Conservation (phyloP, 306 rosid genomes). For the Luffa aegyptiaca region DNA sequence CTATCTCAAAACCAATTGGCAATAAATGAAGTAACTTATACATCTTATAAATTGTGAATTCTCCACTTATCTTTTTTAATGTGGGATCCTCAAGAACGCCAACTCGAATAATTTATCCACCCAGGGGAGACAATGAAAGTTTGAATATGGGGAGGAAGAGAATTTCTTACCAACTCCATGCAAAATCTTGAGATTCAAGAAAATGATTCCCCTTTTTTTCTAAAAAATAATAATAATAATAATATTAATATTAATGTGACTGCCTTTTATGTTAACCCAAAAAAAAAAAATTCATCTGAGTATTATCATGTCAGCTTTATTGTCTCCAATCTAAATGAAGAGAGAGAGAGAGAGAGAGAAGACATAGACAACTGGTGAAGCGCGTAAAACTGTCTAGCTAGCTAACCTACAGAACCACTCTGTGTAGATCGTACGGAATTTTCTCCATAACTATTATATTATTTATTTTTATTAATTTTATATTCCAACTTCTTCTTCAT, state of each 20-base stretch:
- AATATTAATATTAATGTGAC: no score
- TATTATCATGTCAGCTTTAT: not conserved
- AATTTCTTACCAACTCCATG: not conserved
- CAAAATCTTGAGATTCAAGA: not conserved
- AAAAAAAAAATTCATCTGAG: not conserved
- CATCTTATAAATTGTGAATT: no score
- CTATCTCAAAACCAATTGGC: no score
- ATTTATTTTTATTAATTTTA: not conserved
- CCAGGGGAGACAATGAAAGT: no score
- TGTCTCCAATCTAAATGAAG: conserved; percentile 1
- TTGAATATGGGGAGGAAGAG: not conserved
- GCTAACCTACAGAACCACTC: not conserved
- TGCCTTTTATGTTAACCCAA: no score
- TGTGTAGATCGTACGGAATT: not conserved
- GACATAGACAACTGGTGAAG: conserved; percentile 12
- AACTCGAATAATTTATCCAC: no score
- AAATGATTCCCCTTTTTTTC: no score
- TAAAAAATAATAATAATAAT: no score
- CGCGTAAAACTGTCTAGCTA: conserved; percentile 6
- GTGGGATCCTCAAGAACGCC: no score
- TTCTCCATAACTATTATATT: not conserved
- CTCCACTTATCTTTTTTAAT: no score
- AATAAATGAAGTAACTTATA: no score
- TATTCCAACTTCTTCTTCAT: not conserved
- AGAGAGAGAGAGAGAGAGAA: conserved; percentile 1